phyloP scores from a whole-genome alignment of 2,329 filamentous ascomycete genomes.

The Alternaria hordeiaustralica region DNA sequence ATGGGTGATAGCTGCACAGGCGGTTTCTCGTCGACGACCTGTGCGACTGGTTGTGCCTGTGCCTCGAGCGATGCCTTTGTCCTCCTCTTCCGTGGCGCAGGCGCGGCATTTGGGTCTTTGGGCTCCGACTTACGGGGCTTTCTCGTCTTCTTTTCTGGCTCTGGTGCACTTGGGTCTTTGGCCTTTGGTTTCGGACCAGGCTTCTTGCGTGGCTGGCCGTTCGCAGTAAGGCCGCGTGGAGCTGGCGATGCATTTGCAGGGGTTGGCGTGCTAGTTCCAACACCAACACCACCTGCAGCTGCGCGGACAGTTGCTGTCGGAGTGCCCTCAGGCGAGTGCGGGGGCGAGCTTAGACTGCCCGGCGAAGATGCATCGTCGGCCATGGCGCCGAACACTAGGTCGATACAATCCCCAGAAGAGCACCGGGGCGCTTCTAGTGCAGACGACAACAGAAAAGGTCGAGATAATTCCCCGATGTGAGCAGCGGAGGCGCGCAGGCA shows the following conservation, averaged over 20 bases:
- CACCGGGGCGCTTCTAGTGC: neutral
- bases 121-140: slow-evolving; percentile 56
- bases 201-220: slow-evolving; percentile 50
- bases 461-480: neutral
- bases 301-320: slow-evolving; percentile 42
- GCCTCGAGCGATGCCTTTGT: slow-evolving; percentile 48
- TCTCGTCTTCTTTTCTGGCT: slow-evolving; percentile 52
- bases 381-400: slow-evolving; percentile 36
- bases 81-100: slow-evolving; percentile 58
- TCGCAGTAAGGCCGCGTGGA: slow-evolving; percentile 42
- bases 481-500: neutral
- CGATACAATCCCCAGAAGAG: neutral
- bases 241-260: slow-evolving; percentile 39
- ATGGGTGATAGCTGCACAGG: slow-evolving; percentile 30
- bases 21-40: slow-evolving; percentile 34
- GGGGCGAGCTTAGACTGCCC: slow-evolving; percentile 46
- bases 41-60: slow-evolving; percentile 36
- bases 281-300: slow-evolving; percentile 40
- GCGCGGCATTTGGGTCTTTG: slow-evolving; percentile 56
- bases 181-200: slow-evolving; percentile 52
- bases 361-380: slow-evolving; percentile 45
- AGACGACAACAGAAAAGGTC: neutral
- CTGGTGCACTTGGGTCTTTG: slow-evolving; percentile 44
- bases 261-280: slow-evolving; percentile 38
- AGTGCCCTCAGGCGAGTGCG: slow-evolving; percentile 47